Evolutionary conservation across 1,139 yeast genomes (phyloP).

Genomic region (Scheffersomyces lignicola): DNA sequence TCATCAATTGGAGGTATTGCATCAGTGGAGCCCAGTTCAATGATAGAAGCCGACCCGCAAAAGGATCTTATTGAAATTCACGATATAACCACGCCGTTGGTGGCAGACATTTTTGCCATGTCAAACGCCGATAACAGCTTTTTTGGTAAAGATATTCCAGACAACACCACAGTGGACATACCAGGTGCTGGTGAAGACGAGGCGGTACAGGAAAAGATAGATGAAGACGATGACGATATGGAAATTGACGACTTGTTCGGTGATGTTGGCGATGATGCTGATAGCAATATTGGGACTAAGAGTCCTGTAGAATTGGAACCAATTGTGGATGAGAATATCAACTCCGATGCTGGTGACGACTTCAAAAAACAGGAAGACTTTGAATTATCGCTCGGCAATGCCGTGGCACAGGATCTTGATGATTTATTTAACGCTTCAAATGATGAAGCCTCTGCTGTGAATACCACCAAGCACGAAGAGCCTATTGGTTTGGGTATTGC

Average conservation of each 20-base stretch:
- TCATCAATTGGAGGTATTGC: conserved; percentile 19
- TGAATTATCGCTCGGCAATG: not conserved
- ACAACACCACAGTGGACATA: conserved; percentile 7
- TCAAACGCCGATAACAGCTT: conserved; percentile 19
- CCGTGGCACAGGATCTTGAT: conserved; percentile 1
- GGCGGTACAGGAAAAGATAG: too few species aligned
- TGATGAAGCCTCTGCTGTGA: not conserved
- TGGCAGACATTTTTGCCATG: conserved; percentile 24
- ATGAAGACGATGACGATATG: conserved; percentile 22
- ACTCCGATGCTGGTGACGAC: not conserved
- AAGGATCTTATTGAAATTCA: conserved; percentile 14
- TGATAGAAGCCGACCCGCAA: conserved; percentile 14
- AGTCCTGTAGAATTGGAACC: conserved; percentile 4
- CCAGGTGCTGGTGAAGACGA: conserved; percentile 3
- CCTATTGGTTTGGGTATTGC: not conserved
- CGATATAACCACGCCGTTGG: conserved; percentile 19
- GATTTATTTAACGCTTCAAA: conserved; percentile 1
- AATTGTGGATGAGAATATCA: conserved; percentile 4
- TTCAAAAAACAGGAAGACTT: not conserved
- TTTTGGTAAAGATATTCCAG: conserved; percentile 18
- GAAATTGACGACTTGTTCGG: conserved; percentile 48
- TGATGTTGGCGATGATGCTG: conserved; percentile 30
- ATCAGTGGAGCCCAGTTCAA: conserved; percentile 20
- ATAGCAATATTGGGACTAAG: conserved; percentile 5
- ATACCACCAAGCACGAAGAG: conserved; percentile 1